Conservation (phyloP, 202 grass and related monocot genomes). For the Zoysia matrella region DNA sequence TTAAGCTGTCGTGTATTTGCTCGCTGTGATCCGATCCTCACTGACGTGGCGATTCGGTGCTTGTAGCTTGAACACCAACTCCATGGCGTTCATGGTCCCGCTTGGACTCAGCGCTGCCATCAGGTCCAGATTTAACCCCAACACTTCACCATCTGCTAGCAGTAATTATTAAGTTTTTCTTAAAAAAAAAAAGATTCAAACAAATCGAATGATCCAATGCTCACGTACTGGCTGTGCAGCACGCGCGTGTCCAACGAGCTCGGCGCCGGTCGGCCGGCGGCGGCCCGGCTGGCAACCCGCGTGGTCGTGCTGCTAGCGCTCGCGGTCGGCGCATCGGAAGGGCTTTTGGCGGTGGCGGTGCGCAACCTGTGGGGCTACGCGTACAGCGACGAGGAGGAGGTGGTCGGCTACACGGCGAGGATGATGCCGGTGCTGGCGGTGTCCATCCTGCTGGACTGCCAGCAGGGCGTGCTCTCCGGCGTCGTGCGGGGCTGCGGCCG, state of each 20-base stretch:
- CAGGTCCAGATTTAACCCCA: slow-evolving; percentile 16
- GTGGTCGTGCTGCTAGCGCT: slow-evolving; percentile 50
- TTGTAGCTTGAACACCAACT: slow-evolving; percentile 47
- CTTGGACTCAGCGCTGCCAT: slow-evolving; percentile 47
- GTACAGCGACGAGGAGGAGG: slow-evolving; percentile 47
- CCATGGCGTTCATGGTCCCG: slow-evolving; percentile 36
- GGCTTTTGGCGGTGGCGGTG: slow-evolving; percentile 32
- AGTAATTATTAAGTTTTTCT: too few species aligned
- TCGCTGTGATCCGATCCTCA: not conserved
- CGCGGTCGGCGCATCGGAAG: slow-evolving; percentile 26
- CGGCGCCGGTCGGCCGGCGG: slow-evolving; percentile 30
- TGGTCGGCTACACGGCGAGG: slow-evolving; percentile 47
- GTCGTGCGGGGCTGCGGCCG: slow-evolving; percentile 52
- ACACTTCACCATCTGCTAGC: too few species aligned
- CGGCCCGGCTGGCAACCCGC: slow-evolving; percentile 43
- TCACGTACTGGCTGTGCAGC: slow-evolving; percentile 4
- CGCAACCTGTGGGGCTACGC: slow-evolving; percentile 54
- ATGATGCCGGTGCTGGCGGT: slow-evolving; percentile 60
- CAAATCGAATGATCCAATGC: too few species aligned
- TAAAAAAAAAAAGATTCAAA: too few species aligned
- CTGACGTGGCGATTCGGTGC: not conserved
- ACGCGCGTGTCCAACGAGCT: slow-evolving; percentile 55
- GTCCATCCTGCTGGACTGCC: slow-evolving; percentile 50
- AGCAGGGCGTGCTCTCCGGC: slow-evolving; percentile 67
- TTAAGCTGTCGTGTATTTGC: too few species aligned